These are phyloP conservation scores for Curvularia sp. DNA, from an alignment of 2,329 filamentous ascomycete species.

Conservation along the genomic window DNA sequence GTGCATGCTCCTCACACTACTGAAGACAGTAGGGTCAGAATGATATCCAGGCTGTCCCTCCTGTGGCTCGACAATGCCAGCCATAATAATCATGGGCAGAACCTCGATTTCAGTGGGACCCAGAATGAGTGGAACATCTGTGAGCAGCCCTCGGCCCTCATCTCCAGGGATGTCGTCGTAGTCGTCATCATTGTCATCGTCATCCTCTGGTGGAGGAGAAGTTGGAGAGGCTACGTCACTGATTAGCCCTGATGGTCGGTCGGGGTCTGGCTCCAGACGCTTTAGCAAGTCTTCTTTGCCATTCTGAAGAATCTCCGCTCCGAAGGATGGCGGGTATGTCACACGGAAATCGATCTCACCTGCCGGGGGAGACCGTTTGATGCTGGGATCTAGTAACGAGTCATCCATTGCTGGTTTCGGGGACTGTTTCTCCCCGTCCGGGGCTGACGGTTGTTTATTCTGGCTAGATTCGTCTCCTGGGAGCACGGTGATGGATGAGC, in stretches of 20 bases:
- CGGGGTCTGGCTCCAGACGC: constrained; percentile 56
- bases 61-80: constrained; percentile 84
- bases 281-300: constrained; percentile 61
- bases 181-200: constrained; percentile 73
- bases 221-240: constrained; percentile 51
- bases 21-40: constrained; percentile 59
- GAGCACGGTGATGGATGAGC: constrained; percentile 41
- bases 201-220: constrained; percentile 61
- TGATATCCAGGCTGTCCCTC: constrained; percentile 68
- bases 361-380: constrained; percentile 50
- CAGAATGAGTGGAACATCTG: constrained; percentile 91
- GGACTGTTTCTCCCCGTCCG: constrained; percentile 29
- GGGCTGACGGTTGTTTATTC: constrained; percentile 21
- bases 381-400: constrained; percentile 45
- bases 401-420: constrained; percentile 36
- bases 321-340: constrained; percentile 58
- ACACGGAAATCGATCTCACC: constrained; percentile 59
- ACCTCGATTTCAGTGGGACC: constrained; percentile 96
- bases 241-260: constrained; percentile 50
- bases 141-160: constrained; percentile 81
- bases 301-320: constrained; percentile 58
- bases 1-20: constrained; percentile 77
- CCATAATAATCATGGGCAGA: constrained; percentile 96
- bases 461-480: constrained; percentile 29
- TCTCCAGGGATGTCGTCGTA: constrained; percentile 75